These are phyloP conservation scores for Colletotrichum cordylinicola DNA, from an alignment of 2,329 filamentous ascomycete species.

Conservation along the genomic window DNA sequence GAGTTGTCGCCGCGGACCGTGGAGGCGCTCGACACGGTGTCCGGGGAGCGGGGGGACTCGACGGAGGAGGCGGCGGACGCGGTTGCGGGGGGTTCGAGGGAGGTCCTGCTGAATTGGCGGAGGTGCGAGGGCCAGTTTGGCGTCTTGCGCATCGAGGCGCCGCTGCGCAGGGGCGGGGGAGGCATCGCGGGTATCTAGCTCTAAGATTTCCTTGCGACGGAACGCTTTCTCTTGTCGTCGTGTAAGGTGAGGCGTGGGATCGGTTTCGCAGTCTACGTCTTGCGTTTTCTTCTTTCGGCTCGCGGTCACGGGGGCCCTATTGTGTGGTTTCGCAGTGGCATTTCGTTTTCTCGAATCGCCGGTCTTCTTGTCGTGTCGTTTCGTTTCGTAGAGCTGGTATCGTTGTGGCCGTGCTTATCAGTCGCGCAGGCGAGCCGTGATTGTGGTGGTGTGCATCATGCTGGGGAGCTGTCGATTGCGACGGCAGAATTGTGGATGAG, in stretches of 20 bases:
- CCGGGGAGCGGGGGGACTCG: slow-evolving; percentile 50
- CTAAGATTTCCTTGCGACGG: not conserved
- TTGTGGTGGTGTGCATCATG: not conserved
- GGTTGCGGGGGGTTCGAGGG: slow-evolving; percentile 45
- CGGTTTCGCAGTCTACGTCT: not conserved
- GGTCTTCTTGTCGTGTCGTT: not conserved
- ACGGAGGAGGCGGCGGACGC: slow-evolving; percentile 31
- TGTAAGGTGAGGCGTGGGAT: not conserved
- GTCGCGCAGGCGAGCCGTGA: not conserved
- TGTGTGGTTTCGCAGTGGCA: slow-evolving; percentile 4
- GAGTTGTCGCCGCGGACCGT: slow-evolving; percentile 44
- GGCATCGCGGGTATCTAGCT: not conserved
- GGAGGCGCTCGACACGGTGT: slow-evolving; percentile 56
- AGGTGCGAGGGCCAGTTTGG: slow-evolving; percentile 58
- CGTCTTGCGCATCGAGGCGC: slow-evolving; percentile 51
- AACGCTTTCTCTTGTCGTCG: not conserved
- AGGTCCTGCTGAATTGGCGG: slow-evolving; percentile 56
- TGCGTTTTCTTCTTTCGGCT: not conserved
- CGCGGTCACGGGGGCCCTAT: slow-evolving; percentile 15
- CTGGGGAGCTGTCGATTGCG: not conserved
- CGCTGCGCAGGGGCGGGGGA: slow-evolving; percentile 41
- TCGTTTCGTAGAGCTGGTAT: not conserved
- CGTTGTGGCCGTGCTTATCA: not conserved
- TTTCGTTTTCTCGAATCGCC: not conserved
- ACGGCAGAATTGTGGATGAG: slow-evolving; percentile 19